phyloP scores from a whole-genome alignment of 2,329 filamentous ascomycete genomes.

The Fusarium temperatum region DNA sequence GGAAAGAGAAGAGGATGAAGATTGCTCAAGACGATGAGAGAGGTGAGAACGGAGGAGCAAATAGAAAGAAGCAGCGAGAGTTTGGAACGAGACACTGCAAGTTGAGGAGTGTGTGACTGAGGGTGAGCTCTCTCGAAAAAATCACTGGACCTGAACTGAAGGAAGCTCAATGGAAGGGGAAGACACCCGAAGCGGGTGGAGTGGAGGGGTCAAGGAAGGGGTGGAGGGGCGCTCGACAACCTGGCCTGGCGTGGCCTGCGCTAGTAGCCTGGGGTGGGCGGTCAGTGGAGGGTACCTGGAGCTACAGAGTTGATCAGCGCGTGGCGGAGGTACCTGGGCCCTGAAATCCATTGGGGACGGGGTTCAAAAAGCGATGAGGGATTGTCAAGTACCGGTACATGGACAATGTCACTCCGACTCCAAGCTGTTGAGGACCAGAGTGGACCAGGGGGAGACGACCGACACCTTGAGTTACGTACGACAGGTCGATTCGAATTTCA shows the following conservation, averaged over 20 bases:
- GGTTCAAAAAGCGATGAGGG: conserved; percentile 39
- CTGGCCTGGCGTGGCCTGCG: conserved; percentile 22
- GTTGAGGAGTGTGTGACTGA: conserved; percentile 28
- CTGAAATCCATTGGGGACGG: conserved; percentile 35
- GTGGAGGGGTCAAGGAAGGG: conserved; percentile 36
- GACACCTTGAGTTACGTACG: conserved; percentile 35
- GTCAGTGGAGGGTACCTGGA: conserved; percentile 33
- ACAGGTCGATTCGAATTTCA: conserved; percentile 25
- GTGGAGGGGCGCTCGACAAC: conserved; percentile 12
- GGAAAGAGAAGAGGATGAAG: conserved; percentile 19
- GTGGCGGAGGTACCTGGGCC: conserved; percentile 31
- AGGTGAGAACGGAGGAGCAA: conserved; percentile 35
- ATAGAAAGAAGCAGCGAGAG: conserved; percentile 33
- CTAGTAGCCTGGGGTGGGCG: conserved; percentile 13
- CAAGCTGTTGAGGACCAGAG: conserved; percentile 42
- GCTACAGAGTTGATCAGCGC: conserved; percentile 11
- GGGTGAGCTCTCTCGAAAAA: conserved; percentile 42
- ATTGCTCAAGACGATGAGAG: conserved; percentile 33
- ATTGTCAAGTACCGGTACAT: conserved; percentile 37
- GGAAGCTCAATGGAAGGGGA: conserved; percentile 45
- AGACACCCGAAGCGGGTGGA: conserved; percentile 33
- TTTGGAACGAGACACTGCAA: conserved; percentile 30
- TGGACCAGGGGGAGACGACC: conserved; percentile 33
- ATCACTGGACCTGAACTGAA: conserved; percentile 28
- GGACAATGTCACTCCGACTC: conserved; percentile 8